Base-by-base conservation (phyloP, 192 early-diverging fungal species). In the Obelidium mucronatum region DNA sequence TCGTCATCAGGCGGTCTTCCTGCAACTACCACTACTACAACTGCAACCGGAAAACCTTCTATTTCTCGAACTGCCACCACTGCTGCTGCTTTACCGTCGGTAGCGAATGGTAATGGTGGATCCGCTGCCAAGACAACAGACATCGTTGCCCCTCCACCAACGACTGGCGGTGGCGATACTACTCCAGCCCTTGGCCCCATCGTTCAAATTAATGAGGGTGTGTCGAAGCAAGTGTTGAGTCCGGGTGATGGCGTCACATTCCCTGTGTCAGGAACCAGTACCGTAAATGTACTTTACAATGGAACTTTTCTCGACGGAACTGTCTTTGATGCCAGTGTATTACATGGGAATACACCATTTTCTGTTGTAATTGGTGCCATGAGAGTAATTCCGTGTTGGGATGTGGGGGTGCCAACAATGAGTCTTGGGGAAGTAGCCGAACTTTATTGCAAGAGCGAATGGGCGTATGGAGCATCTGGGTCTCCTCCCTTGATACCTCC, bases 161-260 rank as follows among this genome's bases (percentile, higher is more conserved):
- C n/a, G n/a, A n/a, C n/a, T n/a, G n/a, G n/a, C n/a, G n/a, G n/a
- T n/a, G n/a, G n/a, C n/a, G n/a, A n/a, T n/a, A n/a, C n/a, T n/a
- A n/a, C n/a, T n/a, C n/a, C n/a, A n/a, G n/a, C n/a, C n/a, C n/a
- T n/a, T n/a, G n/a, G n/a, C n/a, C n/a, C n/a, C n/a, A n/a, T n/a
- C n/a, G 44, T 48, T 19, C 44, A 48, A 48, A 59, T 59, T 59
- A 24, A 6, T 19, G 24, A 24, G 0, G 31, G 31, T 19, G 24
- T 59, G 8, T 19, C 56, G 11, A 59, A 59, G 24, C 6, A 8
- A 33, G 24, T 59, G 15, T 22, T 59, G 11, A 59, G 15, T 30
- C 56, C 56, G 6, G 56, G 56, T 11, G 56, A 59, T 59, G 56
- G 56, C 24, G 56, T 59, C 26, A 59, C 56, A 33, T 59, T 59